A percentile compares a stretch with the other conserved stretches of the same genome.
phyloP scores from a whole-genome alignment of 2,329 filamentous ascomycete genomes.

The Apiospora aurea region DNA sequence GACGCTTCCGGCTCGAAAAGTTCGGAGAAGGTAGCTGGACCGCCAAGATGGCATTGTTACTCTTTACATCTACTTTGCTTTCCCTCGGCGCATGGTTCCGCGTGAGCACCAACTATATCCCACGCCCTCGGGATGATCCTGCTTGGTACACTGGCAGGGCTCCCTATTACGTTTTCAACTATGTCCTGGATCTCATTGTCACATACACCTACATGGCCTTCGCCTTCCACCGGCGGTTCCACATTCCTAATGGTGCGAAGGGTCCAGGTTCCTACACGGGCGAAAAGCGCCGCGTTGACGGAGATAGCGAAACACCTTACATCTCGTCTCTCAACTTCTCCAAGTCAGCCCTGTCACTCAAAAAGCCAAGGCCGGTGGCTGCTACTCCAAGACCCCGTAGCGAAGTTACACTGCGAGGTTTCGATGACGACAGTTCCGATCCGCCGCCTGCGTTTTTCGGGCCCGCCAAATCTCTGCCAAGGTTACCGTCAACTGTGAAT shows the following conservation, averaged over 20 bases:
- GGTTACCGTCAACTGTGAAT: background rate
- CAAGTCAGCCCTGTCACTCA: slow-evolving; percentile 27
- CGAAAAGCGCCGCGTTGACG: background rate
- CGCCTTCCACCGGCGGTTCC: slow-evolving; percentile 41
- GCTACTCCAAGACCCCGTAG: slow-evolving; percentile 19
- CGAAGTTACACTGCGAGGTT: slow-evolving; percentile 4
- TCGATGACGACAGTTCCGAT: slow-evolving; percentile 17
- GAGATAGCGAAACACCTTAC: background rate
- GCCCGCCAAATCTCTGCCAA: background rate
- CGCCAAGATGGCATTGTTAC: slow-evolving; percentile 60
- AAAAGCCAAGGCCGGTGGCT: slow-evolving; percentile 4
- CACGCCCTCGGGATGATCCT: slow-evolving; percentile 48
- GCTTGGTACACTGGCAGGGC: slow-evolving; percentile 66
- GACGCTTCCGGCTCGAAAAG: slow-evolving; percentile 44
- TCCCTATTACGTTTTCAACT: slow-evolving; percentile 71
- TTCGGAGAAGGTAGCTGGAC: slow-evolving; percentile 63
- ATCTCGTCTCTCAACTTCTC: slow-evolving; percentile 21
- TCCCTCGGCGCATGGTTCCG: slow-evolving; percentile 65
- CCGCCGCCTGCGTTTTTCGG: slow-evolving; percentile 22
- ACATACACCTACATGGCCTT: slow-evolving; percentile 36
- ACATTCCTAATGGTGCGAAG: slow-evolving; percentile 40
- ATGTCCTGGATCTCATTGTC: slow-evolving; percentile 58
- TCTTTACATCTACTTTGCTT: slow-evolving; percentile 55
- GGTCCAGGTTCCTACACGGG: slow-evolving; percentile 31
- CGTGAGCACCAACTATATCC: slow-evolving; percentile 55